These are phyloP conservation scores for Tricholoma hemisulphureum DNA, from an alignment of 768 basidiomycete species.

Conservation along the genomic window DNA sequence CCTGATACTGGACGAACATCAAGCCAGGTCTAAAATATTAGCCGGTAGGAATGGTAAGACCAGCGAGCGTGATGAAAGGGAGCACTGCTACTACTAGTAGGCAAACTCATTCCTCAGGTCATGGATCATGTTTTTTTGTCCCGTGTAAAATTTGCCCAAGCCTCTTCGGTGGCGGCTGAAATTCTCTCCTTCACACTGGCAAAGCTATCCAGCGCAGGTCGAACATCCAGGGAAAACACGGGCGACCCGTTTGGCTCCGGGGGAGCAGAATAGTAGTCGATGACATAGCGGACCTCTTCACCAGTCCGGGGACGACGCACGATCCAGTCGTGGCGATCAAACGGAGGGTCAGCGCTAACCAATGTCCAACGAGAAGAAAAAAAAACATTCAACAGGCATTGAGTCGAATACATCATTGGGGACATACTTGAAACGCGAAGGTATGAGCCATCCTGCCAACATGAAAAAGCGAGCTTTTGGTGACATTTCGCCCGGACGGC, in stretches of 20 bases:
- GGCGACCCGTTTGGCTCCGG: slow-evolving; percentile 88
- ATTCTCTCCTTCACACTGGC: slow-evolving; percentile 75
- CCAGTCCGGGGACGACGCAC: slow-evolving; percentile 77
- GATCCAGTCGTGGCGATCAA: slow-evolving; percentile 98
- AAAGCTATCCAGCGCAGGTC: slow-evolving; percentile 88
- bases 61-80: not conserved
- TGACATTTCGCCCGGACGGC: slow-evolving; percentile 88
- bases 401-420: not conserved
- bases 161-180: slow-evolving; percentile 63
- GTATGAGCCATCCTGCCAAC: slow-evolving; percentile 86
- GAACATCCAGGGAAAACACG: slow-evolving; percentile 92
- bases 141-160: slow-evolving; percentile 52
- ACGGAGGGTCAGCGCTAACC: slow-evolving; percentile 87
- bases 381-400: slow-evolving; percentile 1
- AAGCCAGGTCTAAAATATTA: not conserved
- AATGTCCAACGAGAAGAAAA: too few species aligned
- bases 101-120: not conserved
- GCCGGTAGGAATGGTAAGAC: too few species aligned
- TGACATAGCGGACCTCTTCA: slow-evolving; percentile 90
- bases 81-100: too few species aligned
- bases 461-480: slow-evolving; percentile 91
- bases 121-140: slow-evolving; percentile 22
- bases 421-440: slow-evolving; percentile 84
- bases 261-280: slow-evolving; percentile 97
- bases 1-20: not conserved